Evolutionary conservation across 768 basidiomycete species (phyloP).

Genomic region (Asterophora lycoperdoides): DNA sequence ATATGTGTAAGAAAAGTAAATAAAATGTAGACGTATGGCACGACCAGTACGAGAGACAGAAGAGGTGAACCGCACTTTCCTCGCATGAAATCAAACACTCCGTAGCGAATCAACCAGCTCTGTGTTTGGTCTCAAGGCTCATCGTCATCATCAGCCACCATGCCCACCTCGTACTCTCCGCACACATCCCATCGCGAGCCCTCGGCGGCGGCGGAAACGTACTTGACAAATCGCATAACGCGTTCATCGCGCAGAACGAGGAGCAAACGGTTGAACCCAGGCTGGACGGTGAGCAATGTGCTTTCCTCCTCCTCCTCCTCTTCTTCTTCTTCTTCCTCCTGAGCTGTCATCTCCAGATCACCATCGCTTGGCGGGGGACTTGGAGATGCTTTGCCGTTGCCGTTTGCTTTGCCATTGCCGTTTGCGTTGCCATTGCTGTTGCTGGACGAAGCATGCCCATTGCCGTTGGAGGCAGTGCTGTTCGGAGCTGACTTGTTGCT

Average conservation of each 20-base stretch:
- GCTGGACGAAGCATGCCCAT: not conserved
- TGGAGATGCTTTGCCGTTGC: slow-evolving; percentile 15
- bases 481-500: slow-evolving; percentile 33
- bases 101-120: not conserved
- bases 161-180: slow-evolving; percentile 88
- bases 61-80: no score
- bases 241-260: slow-evolving; percentile 89
- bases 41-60: no score
- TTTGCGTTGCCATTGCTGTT: not conserved
- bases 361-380: slow-evolving; percentile 28
- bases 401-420: no score
- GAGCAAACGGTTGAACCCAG: slow-evolving; percentile 84
- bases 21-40: no score
- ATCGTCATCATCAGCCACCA: slow-evolving; percentile 55
- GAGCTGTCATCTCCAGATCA: slow-evolving; percentile 33
- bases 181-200: slow-evolving; percentile 94
- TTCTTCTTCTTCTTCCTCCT: slow-evolving; percentile 49
- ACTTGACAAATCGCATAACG: slow-evolving; percentile 95
- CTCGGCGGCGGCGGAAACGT: slow-evolving; percentile 83
- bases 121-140: slow-evolving; percentile 10
- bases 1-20: no score
- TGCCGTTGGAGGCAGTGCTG: slow-evolving; percentile 13
- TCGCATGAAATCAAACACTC: not conserved
- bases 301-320: slow-evolving; percentile 76
- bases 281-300: slow-evolving; percentile 81